These are phyloP conservation scores for Lentinula lateritia DNA, from an alignment of 768 basidiomycete species.

Conservation along the genomic window DNA sequence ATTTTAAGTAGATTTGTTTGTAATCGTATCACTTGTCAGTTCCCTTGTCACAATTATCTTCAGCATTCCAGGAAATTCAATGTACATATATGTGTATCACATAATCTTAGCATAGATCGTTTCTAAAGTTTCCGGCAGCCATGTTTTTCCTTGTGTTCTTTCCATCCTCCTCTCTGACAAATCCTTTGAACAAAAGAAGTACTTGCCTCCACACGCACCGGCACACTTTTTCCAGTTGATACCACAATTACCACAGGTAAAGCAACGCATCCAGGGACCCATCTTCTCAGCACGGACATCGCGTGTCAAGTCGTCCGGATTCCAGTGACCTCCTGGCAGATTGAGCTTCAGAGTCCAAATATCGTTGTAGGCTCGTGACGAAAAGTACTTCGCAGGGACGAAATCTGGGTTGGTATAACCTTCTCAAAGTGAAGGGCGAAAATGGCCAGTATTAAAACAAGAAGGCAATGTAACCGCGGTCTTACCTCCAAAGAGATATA, in stretches of 20 bases:
- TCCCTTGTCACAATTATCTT: too few species aligned
- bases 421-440: not conserved
- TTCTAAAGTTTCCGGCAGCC: constrained; percentile 1
- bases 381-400: constrained; percentile 14
- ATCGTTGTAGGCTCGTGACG: constrained; percentile 17
- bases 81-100: too few species aligned
- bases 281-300: constrained; percentile 17
- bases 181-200: constrained; percentile 2
- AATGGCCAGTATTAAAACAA: not conserved
- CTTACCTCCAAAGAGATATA: constrained; percentile 20
- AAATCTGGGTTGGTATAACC: constrained; percentile 22
- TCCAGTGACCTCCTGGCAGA: constrained; percentile 19
- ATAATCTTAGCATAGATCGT: too few species aligned
- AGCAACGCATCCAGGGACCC: constrained; percentile 23
- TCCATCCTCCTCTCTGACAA: constrained; percentile 4
- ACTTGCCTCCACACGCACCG: constrained; percentile 10
- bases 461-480: too few species aligned
- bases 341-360: constrained; percentile 22
- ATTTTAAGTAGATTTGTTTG: too few species aligned
- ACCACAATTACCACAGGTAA: constrained; percentile 16
- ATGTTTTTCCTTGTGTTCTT: constrained; percentile 3
- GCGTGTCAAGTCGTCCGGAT: constrained; percentile 18
- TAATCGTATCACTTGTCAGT: too few species aligned
- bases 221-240: constrained; percentile 21
- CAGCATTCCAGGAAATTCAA: too few species aligned